Base-by-base conservation (phyloP, 352 stramenopile genomes). In the Phytophthora sojae region DNA sequence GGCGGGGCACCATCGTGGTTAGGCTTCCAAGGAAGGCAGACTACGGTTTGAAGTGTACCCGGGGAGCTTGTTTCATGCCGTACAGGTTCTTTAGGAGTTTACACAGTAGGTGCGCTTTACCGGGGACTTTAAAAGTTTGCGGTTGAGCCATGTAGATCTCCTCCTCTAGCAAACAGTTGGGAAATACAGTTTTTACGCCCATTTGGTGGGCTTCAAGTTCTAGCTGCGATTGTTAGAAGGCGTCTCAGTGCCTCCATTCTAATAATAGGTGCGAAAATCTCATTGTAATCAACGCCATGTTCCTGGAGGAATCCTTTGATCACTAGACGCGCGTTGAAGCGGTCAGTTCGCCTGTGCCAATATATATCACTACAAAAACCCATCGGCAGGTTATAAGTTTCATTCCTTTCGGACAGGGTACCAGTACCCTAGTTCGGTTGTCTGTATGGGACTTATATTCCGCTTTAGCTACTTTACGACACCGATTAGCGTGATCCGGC, bases 161-260 rank as follows among this genome's bases (percentile, higher is more conserved):
- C 21, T 72, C 67, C 9, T 69, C 52, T 0, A 79, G 61, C 4
- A 21, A 52, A 14, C 61, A 56, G 29, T 76, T 57, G 3, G 69
- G 35, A 25, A 76, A 76, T 3, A 50, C 68, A 0, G 59, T 80
- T 14, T 74, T 76, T 1, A 74, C 61, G 58, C 76, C 63, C 49
- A 70, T 73, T 30, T 80, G 63, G 21, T 74, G 55, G n/a, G 65
- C 11, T 39, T 74, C 53, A 35, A 59, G 69, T n/a, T 80, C 63
- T 3, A 64, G 56, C 39, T 19, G 39, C 56, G 15, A 64, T 64
- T 0, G 39, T 64, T 3, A 56, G 57, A 19, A 64, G 57, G 4
- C 56, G 56, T 19, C 39, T 29, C 25, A 53, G 39, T 37, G 54
- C 56, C 15, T 54, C 52, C 52, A 58, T 58, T 3, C 32, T 60